Evolutionary conservation across 2,329 filamentous ascomycete genomes (phyloP).

Genomic region (Nemania abortiva): DNA sequence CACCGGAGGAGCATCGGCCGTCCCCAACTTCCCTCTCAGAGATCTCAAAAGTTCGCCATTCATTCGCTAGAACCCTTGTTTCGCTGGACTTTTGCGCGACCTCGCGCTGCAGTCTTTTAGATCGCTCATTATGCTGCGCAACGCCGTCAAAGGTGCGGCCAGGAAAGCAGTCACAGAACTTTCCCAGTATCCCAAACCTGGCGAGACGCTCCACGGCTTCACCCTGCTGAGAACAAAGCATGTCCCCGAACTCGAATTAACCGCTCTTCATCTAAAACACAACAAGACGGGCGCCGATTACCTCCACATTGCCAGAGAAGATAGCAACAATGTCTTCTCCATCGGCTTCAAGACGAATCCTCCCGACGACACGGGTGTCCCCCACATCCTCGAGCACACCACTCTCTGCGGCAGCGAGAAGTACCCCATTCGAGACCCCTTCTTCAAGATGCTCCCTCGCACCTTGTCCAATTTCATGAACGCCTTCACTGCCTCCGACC

Average conservation of each 20-base stretch:
- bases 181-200: constrained; percentile 79
- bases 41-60: background rate
- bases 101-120: constrained; percentile 16
- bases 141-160: constrained; percentile 60
- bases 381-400: constrained; percentile 97
- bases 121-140: constrained; percentile 62
- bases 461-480: constrained; percentile 99
- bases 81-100: constrained; percentile 15
- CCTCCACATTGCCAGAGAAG: constrained; percentile 92
- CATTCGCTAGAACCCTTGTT: constrained; percentile 10
- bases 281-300: constrained; percentile 97
- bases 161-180: constrained; percentile 80
- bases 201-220: constrained; percentile 92
- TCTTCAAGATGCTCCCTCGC: constrained; percentile 99
- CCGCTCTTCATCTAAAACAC: constrained; percentile 89
- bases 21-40: background rate
- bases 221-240: constrained; percentile 89
- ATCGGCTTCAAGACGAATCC: constrained; percentile 99
- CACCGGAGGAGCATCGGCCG: background rate
- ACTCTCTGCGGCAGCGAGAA: constrained; percentile 96
- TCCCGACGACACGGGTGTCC: constrained; percentile 93
- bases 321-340: constrained; percentile 99
- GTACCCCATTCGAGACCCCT: constrained; percentile 98
- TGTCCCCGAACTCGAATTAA: constrained; percentile 93
- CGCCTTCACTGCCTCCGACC: constrained; percentile 94